Evolutionary conservation across 192 early-diverging fungal species (phyloP).

Genomic region (Phlyctochytrium bullatum): DNA sequence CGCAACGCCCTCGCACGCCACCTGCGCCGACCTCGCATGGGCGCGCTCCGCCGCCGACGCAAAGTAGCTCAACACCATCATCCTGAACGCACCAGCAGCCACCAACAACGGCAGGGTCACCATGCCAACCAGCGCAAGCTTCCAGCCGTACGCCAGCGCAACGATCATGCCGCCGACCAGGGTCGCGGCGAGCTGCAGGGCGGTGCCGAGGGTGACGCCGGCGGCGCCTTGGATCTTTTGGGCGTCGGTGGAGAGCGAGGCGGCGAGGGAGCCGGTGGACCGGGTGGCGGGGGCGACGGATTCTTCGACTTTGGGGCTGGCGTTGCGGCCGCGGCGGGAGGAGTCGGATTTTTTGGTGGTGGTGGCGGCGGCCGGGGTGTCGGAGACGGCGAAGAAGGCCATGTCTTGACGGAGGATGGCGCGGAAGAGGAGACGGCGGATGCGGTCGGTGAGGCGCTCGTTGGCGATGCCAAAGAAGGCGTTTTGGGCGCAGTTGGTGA

Average conservation of each 20-base stretch:
- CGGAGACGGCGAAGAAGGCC: slow-evolving; percentile 70
- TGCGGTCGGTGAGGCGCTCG: slow-evolving; percentile 66
- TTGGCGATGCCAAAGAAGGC: slow-evolving; percentile 63
- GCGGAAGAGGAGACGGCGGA: slow-evolving; percentile 61
- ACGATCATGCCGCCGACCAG: slow-evolving; percentile 43
- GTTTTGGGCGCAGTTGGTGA: slow-evolving; percentile 52
- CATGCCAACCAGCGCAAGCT: slow-evolving; percentile 72
- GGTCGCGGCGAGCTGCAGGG: slow-evolving; percentile 49
- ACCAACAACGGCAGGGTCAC: slow-evolving; percentile 40
- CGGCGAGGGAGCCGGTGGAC: slow-evolving; percentile 69
- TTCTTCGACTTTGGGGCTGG: slow-evolving; percentile 3
- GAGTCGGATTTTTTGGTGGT: neutral
- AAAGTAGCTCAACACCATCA: slow-evolving; percentile 25
- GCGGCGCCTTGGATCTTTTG: slow-evolving; percentile 40
- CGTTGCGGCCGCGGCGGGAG: neutral
- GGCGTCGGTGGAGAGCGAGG: slow-evolving; percentile 80
- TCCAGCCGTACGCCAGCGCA: slow-evolving; percentile 69
- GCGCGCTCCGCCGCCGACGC: slow-evolving; percentile 55
- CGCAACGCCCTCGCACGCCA: slow-evolving; percentile 78
- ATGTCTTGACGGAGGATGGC: slow-evolving; percentile 85
- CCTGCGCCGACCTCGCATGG: slow-evolving; percentile 76
- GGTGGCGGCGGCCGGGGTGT: neutral
- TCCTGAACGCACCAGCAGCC: slow-evolving; percentile 25
- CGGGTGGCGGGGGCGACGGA: slow-evolving; percentile 20
- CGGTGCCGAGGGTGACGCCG: slow-evolving; percentile 50